phyloP scores from a whole-genome alignment of 2,329 filamentous ascomycete genomes.

The Colletotrichum sp. region DNA sequence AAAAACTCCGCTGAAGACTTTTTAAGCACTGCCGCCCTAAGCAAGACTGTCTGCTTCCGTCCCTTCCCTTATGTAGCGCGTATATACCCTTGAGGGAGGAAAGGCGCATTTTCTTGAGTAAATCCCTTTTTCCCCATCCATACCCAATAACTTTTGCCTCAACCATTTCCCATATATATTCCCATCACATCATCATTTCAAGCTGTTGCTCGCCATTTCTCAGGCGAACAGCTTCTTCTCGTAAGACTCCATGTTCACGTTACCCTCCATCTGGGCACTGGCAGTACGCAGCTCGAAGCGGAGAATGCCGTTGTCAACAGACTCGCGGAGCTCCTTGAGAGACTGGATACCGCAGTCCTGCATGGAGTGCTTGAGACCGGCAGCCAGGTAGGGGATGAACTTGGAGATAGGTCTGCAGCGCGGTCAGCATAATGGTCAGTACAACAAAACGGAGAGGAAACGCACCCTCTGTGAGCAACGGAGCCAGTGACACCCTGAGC shows the following conservation, averaged over 20 bases:
- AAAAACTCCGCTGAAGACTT: constrained; percentile 17
- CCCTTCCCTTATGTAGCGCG: background rate
- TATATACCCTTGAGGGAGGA: background rate
- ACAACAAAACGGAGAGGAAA: constrained; percentile 15
- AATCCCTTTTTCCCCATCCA: background rate
- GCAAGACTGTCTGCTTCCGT: background rate
- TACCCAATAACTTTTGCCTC: background rate
- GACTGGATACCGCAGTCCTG: constrained; percentile 93
- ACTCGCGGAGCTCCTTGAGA: constrained; percentile 76
- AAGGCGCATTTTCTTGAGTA: background rate
- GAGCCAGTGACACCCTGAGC: constrained; percentile 94
- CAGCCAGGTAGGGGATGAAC: constrained; percentile 94
- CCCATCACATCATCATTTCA: constrained; percentile 2
- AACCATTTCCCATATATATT: background rate
- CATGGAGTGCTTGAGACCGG: constrained; percentile 95
- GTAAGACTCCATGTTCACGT: constrained; percentile 97
- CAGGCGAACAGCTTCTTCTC: constrained; percentile 99
- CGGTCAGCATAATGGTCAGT: constrained; percentile 32
- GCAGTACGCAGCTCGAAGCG: constrained; percentile 94
- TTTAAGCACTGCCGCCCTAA: constrained; percentile 9
- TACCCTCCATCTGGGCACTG: constrained; percentile 94
- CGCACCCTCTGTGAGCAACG: constrained; percentile 75
- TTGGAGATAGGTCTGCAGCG: constrained; percentile 76
- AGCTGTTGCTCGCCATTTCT: constrained; percentile 19
- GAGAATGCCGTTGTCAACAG: constrained; percentile 75